Evolutionary conservation across 2,329 filamentous ascomycete genomes (phyloP), one percentile per base, ranked within the genome.

Genomic region (Fusarium begoniae): DNA sequence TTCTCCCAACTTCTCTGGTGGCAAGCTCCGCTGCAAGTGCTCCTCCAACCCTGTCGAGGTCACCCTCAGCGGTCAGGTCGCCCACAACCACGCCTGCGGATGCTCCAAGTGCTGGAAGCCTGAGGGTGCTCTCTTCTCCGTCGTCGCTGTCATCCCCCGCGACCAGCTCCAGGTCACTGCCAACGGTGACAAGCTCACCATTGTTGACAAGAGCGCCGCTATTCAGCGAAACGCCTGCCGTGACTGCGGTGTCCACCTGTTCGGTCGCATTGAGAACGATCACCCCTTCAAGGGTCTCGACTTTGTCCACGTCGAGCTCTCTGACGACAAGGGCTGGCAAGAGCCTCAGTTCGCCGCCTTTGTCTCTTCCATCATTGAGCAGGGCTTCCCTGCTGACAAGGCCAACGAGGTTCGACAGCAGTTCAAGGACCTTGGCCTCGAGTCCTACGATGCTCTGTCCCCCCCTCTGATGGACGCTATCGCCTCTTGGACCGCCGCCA

Each of bases 61-160:
- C 28, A 86, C 85, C 0, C 84, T 93, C 44, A 80, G 76, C 66
- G 83, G 87, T 79, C 89, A 92, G 75, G 88, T 93, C 63, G 83
- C 86, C 5, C 90, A 92, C 85, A 92, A 93, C 85, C 91, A 93
- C 82, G 90, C 89, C 63, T 93, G 91, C 82, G 91, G 91, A 71
- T 93, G 91, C 83, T 92, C 90, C 62, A 91, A 92, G 81, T 93
- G 91, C 87, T 93, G 90, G 90, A 93, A 92, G 81, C 91, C 91
- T 10, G 66, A 81, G 5, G 89, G 89, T 37, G 85, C 90, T 2
- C 86, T 93, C 69, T 93, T 93, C 85, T 88, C 88, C 69, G 78
- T 93, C 74, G 86, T 93, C 54, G 90, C 83, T 66, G 91, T 93
- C 60, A 82, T 92, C 6, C 87, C 91, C 11, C 80, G 81, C 13